phyloP scores from a whole-genome alignment of 192 early-diverging fungal genomes.

The Paraglomus brasilianum region DNA sequence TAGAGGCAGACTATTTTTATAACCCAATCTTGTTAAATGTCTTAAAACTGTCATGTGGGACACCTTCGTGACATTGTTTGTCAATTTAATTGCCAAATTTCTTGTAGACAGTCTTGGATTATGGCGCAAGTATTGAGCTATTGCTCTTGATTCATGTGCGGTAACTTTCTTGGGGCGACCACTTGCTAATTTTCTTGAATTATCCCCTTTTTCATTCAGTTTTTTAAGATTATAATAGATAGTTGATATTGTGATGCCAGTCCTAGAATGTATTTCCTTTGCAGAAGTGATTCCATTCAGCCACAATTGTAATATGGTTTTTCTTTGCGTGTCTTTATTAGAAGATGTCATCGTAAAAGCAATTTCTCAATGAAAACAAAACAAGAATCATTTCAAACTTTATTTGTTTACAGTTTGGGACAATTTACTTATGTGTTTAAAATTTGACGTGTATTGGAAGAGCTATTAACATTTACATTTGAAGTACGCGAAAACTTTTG shows the following conservation, averaged over 20 bases:
- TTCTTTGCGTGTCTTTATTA: no score
- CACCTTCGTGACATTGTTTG: background rate
- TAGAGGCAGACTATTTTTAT: background rate
- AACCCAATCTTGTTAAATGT: background rate
- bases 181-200: background rate
- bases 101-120: background rate
- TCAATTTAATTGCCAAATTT: background rate
- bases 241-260: background rate
- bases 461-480: no score
- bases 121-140: background rate
- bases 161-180: slow-evolving; percentile 7
- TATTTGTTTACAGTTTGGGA: no score
- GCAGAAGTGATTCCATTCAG: no score
- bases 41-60: slow-evolving; percentile 3
- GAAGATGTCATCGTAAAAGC: no score
- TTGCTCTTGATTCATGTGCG: background rate
- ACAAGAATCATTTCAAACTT: no score
- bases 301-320: no score
- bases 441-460: no score
- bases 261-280: background rate
- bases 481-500: no score
- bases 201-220: background rate
- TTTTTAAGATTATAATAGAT: slow-evolving; percentile 24
- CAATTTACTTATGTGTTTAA: no score
- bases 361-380: no score